Conservation (phyloP, 73 alveolate genomes). For the Symbiodinium natans region DNA sequence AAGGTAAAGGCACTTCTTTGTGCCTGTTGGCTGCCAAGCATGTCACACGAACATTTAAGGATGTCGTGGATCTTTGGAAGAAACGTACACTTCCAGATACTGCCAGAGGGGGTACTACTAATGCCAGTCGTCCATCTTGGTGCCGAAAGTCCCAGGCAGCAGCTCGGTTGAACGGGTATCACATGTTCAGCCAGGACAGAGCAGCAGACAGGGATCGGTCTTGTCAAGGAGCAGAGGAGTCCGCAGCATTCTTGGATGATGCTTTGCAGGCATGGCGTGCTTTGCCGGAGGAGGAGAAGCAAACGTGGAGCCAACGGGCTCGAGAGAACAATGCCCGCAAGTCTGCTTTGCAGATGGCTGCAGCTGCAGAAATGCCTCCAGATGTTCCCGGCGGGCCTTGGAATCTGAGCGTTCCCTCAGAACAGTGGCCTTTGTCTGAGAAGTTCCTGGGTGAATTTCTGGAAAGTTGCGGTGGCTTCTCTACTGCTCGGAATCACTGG, state of each 20-base stretch:
- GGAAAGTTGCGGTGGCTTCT: background rate
- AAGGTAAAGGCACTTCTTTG: background rate
- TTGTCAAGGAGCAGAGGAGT: background rate
- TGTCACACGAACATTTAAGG: background rate
- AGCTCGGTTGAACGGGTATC: too few relatives aligned
- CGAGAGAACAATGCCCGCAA: background rate
- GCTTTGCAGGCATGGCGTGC: background rate
- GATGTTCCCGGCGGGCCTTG: background rate
- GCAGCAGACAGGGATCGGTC: background rate
- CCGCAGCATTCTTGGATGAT: background rate
- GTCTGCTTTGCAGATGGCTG: background rate
- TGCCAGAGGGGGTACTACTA: too few relatives aligned
- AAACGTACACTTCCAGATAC: too few relatives aligned
- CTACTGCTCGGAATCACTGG: background rate
- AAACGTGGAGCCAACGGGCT: background rate
- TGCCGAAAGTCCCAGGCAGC: too few relatives aligned
- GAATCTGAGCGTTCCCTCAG: background rate
- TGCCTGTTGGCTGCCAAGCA: constrained; percentile 14
- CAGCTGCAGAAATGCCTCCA: background rate
- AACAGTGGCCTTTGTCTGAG: background rate
- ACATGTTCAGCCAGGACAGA: too few relatives aligned
- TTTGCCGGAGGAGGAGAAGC: background rate
- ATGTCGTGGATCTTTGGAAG: background rate
- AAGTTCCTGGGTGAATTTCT: background rate
- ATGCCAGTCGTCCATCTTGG: too few relatives aligned